Evolutionary conservation across 1,284 basidiomycete species (phyloP), one percentile per base, ranked within the genome.

Genomic region (Megacollybia platyphylla): DNA sequence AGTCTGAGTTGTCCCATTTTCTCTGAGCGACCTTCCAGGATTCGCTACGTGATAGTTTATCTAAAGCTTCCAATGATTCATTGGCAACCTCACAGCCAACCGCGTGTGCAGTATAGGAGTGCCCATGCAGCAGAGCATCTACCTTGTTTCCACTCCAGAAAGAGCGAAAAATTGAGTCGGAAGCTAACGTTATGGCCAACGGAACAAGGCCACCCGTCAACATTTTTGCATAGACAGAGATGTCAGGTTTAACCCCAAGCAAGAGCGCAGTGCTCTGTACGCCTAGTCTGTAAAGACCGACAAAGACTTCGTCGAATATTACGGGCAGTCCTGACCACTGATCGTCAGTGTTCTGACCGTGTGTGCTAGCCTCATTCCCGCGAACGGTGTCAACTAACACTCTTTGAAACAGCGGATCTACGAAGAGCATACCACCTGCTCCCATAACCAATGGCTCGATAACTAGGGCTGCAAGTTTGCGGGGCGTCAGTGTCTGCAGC

Each of bases 401-500:
- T 15, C 87, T 76, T 58, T 98, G 94, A 71, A 94, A 97, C 29
- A 98, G 78, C 1, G 94, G 94, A 55, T 98, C 94, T 39, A 97
- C 91, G 56, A 97, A 97, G 32, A 93, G 69, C 94, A 97, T 97
- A 0, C 94, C 94, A 0, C 90, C 94, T 0, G 94, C 93, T 10
- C 94, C 94, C 72, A 97, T 84, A 26, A 96, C 76, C 10, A 96
- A 71, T 0, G 94, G 94, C 58, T 98, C 94, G 30, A 98, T 65
- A 9, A 97, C 78, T 9, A 97, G 69, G 0, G 89, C 87, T 5
- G 75, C 83, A 6, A 83, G 57, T 17, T 62, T 68, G 17, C 52
- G 59, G 46, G 51, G 52, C 41, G 59, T 57, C n/a, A 87, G 61
- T 4, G 60, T 62, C n/a, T 68, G 62, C 2, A 92, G 61, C 18